Base-by-base conservation (phyloP, 495 filamentous ascomycete species). In the Talaromyces stipitatus region DNA sequence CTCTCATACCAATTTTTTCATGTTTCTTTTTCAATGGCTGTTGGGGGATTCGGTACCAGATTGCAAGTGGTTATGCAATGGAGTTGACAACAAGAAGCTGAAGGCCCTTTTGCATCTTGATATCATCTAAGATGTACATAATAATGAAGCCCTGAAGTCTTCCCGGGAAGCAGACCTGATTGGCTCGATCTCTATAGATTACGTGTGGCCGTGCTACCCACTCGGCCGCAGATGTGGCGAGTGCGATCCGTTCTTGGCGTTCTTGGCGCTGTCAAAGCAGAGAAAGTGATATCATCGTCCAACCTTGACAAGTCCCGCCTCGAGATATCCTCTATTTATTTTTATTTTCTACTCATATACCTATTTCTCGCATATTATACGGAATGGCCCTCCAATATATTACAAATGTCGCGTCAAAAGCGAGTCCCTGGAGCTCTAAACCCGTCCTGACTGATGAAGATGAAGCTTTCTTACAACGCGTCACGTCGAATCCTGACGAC, bases 361-460 rank as follows among this genome's bases (percentile, higher is more conserved):
- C 50, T 0, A 29, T 53, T 12, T 32, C 20, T 33, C 7, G 8
- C n/a, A 53, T 53, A 48, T 12, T 4, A 0, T 26, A 26, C 14
- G 16, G 12, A 22, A 64, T 55, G 26, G 66, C 68, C 62, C 74
- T 79, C 69, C 67, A 77, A 50, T 76, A 78, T 54, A 62, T 81
- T 28, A 73, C 62, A 41, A 51, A 58, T 46, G 66, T 64, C 61
- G 72, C 57, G 60, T 69, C 46, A 62, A 72, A 64, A 63, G 64
- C 64, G 60, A 69, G 52, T 60, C 66, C 33, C 58, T 64, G 33
- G 64, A 69, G 18, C 60, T 64, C 55, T 60, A 67, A 61, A 54
- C 81, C 78, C 9, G 74, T 84, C 10, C 62, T 85, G 9, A 78
- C 70, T 8, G 63, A 74, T 20, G 76, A 79, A 56, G 83, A 85